Evolutionary conservation across 768 basidiomycete species (phyloP).

Genomic region (Sutorius australiensis): DNA sequence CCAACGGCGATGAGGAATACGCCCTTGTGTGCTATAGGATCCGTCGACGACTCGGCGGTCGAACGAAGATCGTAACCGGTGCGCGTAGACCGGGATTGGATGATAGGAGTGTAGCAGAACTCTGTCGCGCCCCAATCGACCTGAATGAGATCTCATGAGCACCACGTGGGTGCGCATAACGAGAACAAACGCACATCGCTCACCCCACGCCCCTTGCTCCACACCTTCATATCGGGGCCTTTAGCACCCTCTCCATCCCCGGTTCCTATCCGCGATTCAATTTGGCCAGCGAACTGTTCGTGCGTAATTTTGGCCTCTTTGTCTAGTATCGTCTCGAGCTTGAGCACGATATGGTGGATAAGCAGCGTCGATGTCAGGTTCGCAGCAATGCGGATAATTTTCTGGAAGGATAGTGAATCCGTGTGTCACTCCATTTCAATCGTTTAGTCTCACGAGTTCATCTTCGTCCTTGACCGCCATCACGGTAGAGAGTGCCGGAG

Average conservation of each 20-base stretch:
- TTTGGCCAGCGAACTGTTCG: constrained; percentile 77
- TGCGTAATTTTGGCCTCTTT: constrained; percentile 88
- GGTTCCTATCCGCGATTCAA: constrained; percentile 85
- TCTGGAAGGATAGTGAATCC: constrained; percentile 42
- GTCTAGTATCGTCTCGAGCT: constrained; percentile 88
- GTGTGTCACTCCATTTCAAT: neutral
- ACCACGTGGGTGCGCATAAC: neutral
- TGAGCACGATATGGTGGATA: constrained; percentile 79
- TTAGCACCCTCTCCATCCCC: constrained; percentile 60
- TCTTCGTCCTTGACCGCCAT: constrained; percentile 90
- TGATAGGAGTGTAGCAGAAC: constrained; percentile 92
- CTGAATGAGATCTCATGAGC: constrained; percentile 37
- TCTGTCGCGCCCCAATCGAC: constrained; percentile 89
- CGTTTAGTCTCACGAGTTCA: constrained; percentile 64
- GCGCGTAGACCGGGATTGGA: constrained; percentile 85
- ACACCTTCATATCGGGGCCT: constrained; percentile 89
- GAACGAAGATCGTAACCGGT: constrained; percentile 86
- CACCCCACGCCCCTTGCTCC: constrained; percentile 74
- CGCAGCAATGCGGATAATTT: constrained; percentile 70
- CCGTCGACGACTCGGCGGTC: constrained; percentile 79
- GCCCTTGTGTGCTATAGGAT: constrained; percentile 81
- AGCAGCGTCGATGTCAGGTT: constrained; percentile 82
- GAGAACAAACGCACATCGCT: constrained; percentile 56
- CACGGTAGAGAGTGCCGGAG: constrained; percentile 66
- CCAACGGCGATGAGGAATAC: constrained; percentile 87